These are phyloP conservation scores for Tylopilus plumbeoviolaceoides DNA, from an alignment of 768 basidiomycete species.

Conservation along the genomic window DNA sequence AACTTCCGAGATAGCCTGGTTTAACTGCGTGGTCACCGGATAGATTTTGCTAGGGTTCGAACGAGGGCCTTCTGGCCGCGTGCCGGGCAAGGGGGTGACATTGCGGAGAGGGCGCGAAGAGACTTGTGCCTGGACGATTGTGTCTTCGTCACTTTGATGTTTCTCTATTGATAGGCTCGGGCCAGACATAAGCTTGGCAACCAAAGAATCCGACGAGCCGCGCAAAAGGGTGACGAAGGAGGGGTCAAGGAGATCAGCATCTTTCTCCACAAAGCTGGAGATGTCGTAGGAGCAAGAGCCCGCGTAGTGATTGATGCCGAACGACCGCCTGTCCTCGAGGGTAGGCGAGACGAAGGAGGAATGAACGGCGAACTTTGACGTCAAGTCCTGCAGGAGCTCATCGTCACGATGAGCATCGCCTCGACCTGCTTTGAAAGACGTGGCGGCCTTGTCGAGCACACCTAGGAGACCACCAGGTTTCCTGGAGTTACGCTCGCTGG, in stretches of 20 bases:
- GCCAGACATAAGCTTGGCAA: slow-evolving; percentile 59
- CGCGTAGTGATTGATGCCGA: slow-evolving; percentile 61
- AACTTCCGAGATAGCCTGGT: slow-evolving; percentile 48
- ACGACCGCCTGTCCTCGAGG: slow-evolving; percentile 34
- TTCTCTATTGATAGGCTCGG: slow-evolving; percentile 56
- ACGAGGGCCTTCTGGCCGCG: slow-evolving; percentile 34
- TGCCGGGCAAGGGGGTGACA: slow-evolving; percentile 35
- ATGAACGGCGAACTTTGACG: slow-evolving; percentile 43
- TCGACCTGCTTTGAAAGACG: slow-evolving; percentile 49
- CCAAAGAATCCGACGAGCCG: slow-evolving; percentile 47
- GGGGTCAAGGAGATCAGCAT: slow-evolving; percentile 51
- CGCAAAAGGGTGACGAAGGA: slow-evolving; percentile 52
- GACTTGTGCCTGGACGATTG: slow-evolving; percentile 62
- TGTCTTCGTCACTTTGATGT: slow-evolving; percentile 52
- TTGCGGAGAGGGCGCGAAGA: slow-evolving; percentile 53
- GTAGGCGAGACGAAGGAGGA: slow-evolving; percentile 45
- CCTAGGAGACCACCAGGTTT: slow-evolving; percentile 61
- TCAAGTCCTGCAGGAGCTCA: slow-evolving; percentile 47
- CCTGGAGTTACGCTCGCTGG: slow-evolving; percentile 42
- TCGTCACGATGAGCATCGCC: slow-evolving; percentile 44
- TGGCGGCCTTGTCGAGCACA: slow-evolving; percentile 47
- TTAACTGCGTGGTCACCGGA: slow-evolving; percentile 56
- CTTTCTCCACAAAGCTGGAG: slow-evolving; percentile 44
- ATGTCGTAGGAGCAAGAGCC: slow-evolving; percentile 53
- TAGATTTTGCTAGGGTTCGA: slow-evolving; percentile 52